Conservation (phyloP, 2,329 filamentous ascomycete species). For the Scedosporium minutisporum region DNA sequence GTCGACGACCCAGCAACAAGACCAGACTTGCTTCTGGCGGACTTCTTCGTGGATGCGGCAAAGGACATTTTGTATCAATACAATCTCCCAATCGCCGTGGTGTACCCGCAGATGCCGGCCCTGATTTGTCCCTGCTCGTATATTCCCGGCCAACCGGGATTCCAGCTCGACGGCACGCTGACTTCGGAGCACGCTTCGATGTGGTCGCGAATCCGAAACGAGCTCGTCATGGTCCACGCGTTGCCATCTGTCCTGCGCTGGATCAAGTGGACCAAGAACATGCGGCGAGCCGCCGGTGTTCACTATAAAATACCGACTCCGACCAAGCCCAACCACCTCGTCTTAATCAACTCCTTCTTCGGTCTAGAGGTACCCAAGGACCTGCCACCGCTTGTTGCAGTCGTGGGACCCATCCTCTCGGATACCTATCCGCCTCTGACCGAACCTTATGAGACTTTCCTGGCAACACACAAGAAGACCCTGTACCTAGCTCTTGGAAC, state of each 20-base stretch:
- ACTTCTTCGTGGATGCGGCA: constrained; percentile 32
- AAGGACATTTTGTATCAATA: constrained; percentile 28
- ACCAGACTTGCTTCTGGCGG: constrained; percentile 30
- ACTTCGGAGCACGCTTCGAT: constrained; percentile 29
- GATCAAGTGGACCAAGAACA: constrained; percentile 19
- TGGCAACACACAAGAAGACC: background rate
- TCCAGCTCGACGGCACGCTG: constrained; percentile 25
- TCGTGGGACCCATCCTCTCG: constrained; percentile 29
- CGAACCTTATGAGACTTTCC: background rate
- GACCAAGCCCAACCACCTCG: constrained; percentile 29
- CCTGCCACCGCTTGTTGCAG: constrained; percentile 26
- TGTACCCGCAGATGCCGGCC: background rate
- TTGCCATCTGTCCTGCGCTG: constrained; percentile 20
- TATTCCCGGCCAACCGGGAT: constrained; percentile 30
- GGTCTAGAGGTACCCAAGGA: constrained; percentile 29
- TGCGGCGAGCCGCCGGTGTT: constrained; percentile 25
- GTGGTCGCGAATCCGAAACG: constrained; percentile 24
- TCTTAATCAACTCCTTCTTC: constrained; percentile 28
- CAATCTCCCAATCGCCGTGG: constrained; percentile 21
- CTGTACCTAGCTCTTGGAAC: background rate
- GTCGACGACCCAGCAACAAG: constrained; percentile 13
- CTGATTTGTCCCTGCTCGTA: constrained; percentile 20
- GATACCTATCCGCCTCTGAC: constrained; percentile 18
- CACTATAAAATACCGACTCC: constrained; percentile 17
- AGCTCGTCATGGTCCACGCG: constrained; percentile 20